Conservation (phyloP, 202 grass and related monocot genomes). For the Zizania palustris region DNA sequence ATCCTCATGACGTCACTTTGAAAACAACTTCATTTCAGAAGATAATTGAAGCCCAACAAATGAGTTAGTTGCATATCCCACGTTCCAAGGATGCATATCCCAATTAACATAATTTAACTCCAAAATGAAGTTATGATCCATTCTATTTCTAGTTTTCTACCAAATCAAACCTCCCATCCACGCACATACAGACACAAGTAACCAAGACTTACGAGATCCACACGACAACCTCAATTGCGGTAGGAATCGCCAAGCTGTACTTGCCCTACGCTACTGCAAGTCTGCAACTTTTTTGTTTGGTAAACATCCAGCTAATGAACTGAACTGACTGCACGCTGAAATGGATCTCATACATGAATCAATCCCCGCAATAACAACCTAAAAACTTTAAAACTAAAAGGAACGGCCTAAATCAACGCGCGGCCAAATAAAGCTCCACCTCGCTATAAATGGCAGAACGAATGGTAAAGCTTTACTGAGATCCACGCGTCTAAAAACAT, state of each 20-base stretch:
- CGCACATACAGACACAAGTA: slow-evolving; percentile 1
- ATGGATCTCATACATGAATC: not conserved
- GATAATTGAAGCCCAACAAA: not conserved
- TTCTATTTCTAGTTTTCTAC: not conserved
- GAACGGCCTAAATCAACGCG: not conserved
- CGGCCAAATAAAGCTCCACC: not conserved
- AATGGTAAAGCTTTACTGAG: not conserved
- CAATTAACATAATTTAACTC: slow-evolving; percentile 19
- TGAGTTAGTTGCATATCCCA: not conserved
- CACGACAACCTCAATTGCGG: not conserved
- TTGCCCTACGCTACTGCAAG: not conserved
- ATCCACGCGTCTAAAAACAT: slow-evolving; percentile 1
- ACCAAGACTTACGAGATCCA: slow-evolving; percentile 8
- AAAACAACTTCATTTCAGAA: slow-evolving; percentile 32
- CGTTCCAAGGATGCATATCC: slow-evolving; percentile 9
- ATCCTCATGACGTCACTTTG: slow-evolving; percentile 1
- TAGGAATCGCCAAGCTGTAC: not conserved
- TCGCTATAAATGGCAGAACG: slow-evolving; percentile 8
- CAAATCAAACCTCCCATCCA: slow-evolving; percentile 12
- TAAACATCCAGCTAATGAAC: slow-evolving; percentile 4
- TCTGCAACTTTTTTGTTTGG: not conserved
- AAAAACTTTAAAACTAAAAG: slow-evolving; percentile 6
- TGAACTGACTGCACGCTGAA: not conserved
- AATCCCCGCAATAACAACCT: not conserved
- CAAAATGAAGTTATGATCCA: not conserved